Base-by-base conservation (phyloP, 2,329 filamentous ascomycete genomes). In the Colletotrichum plurivorum region DNA sequence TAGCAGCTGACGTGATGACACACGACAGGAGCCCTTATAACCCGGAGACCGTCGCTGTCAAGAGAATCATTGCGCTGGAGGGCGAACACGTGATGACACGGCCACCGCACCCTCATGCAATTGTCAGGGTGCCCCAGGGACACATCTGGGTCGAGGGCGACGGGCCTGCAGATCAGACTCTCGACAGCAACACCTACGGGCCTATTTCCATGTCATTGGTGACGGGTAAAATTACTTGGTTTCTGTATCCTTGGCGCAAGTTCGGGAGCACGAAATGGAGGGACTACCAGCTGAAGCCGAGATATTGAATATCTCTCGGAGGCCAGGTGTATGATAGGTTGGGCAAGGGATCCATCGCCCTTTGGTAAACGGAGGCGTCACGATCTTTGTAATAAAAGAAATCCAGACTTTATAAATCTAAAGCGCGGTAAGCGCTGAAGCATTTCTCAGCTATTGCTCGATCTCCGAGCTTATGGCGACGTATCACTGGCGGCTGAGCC, bases 61-160 rank as follows among this genome's bases (percentile, higher is more conserved):
- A 99, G 83, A 87, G 96, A 48, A 87, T 99, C 12, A 85, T 98
- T 27, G 96, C 89, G 0, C 76, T 98, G 4, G 91, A 92, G 60
- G 94, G 95, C 10, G 95, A 98, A 77, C 84, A 89, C 1, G 89
- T 98, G 36, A 85, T 83, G 63, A 92, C 93, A 48, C 85, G 88
- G 66, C 79, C 84, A 61, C 90, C 90, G 18, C 92, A 90, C 76
- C 85, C 88, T 9, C 78, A 85, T 16, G 73, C 82, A 1, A 84
- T 80, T 9, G 83, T 93, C 53, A 86, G 87, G 71, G 88, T 99
- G 22, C 95, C 95, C 5, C 87, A 87, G 71, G 94, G 94, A 18
- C 95, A 98, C 82, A 87, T 98, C 31, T 99, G 96, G 96, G 90
- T 99, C 1, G 95, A 98, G 78, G 96, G 96, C 1, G 96, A 99